Conservation (phyloP, 306 rosid species). For the Psophocarpus tetragonolobus region DNA sequence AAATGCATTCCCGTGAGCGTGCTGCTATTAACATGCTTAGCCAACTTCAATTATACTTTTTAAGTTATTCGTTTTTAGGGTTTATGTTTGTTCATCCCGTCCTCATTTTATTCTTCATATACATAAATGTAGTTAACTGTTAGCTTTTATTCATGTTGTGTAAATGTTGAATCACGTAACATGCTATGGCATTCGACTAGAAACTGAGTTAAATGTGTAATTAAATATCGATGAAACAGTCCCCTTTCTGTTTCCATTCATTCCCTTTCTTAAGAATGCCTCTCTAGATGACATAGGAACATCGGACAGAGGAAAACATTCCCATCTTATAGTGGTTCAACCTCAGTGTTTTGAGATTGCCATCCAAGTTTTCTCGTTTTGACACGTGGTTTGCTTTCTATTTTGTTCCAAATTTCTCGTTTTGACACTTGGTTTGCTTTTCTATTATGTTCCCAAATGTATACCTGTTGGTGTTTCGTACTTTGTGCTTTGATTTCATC, state of each 20-base stretch:
- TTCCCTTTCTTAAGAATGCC: not conserved
- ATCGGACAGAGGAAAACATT: not conserved
- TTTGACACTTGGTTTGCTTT: too few relatives aligned
- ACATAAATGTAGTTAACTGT: not conserved
- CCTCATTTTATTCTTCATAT: not conserved
- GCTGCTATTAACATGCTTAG: slow-evolving; percentile 74
- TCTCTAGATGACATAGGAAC: slow-evolving; percentile 1
- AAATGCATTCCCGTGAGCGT: not conserved
- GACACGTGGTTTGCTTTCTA: too few relatives aligned
- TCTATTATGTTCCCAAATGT: too few relatives aligned
- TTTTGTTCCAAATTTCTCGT: too few relatives aligned
- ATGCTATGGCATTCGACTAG: not conserved
- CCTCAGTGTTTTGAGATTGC: slow-evolving; percentile 2
- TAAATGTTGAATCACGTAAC: not conserved
- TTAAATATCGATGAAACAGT: not conserved
- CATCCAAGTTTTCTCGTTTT: not conserved
- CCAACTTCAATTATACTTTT: slow-evolving; percentile 69
- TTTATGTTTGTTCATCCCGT: not conserved
- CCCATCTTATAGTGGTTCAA: slow-evolving; percentile 3
- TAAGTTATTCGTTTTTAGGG: not conserved
- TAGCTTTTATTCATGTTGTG: not conserved
- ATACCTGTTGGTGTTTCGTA: too few relatives aligned
- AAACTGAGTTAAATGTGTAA: not conserved
- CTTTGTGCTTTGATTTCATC: too few relatives aligned
- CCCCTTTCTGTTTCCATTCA: not conserved